Evolutionary conservation across 352 stramenopile species (phyloP).

Genomic region (Phytophthora megakarya): DNA sequence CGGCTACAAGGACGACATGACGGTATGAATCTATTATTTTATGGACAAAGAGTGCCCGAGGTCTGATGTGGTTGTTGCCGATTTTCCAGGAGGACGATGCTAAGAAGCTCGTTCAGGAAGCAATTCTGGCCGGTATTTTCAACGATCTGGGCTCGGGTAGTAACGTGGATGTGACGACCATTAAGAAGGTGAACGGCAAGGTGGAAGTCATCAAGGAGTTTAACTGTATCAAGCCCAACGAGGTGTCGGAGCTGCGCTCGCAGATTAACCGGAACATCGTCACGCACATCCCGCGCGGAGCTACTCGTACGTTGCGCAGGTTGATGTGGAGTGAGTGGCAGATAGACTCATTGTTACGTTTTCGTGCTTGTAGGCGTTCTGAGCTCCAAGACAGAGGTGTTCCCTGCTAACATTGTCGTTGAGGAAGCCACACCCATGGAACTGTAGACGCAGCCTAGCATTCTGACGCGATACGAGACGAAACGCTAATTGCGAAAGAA

Average conservation of each 20-base stretch:
- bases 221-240: conserved; percentile 94
- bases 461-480: conserved; percentile 17
- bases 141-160: conserved; percentile 98
- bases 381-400: conserved; percentile 77
- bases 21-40: conserved; percentile 30
- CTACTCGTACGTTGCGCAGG: conserved; percentile 61
- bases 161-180: conserved; percentile 97
- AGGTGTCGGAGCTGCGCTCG: conserved; percentile 87
- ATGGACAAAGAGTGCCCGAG: background rate
- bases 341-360: conserved; percentile 3
- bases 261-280: conserved; percentile 87
- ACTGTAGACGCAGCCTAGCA: conserved; percentile 50
- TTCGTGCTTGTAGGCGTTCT: conserved; percentile 50
- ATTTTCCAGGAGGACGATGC: conserved; percentile 90
- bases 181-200: conserved; percentile 89
- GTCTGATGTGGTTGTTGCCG: background rate
- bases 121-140: conserved; percentile 97
- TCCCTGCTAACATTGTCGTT: conserved; percentile 60
- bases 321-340: background rate
- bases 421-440: conserved; percentile 83
- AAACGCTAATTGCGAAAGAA: conserved; percentile 34
- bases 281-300: conserved; percentile 80
- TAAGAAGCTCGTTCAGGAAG: conserved; percentile 95
- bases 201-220: conserved; percentile 89
- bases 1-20: conserved; percentile 95